Conservation (phyloP, 148 eudicot species). For the Rhododendron ovatum region DNA sequence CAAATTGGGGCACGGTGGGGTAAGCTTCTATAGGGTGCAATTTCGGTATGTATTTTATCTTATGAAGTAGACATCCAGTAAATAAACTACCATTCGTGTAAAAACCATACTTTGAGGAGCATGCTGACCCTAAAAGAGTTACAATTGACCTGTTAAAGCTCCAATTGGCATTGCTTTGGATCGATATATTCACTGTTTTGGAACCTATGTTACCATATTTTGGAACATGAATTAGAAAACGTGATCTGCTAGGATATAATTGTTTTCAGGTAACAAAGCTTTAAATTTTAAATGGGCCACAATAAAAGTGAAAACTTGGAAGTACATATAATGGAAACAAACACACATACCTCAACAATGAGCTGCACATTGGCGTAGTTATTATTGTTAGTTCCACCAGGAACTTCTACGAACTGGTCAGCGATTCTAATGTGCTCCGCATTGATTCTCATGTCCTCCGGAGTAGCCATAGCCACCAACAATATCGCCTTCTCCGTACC, state of each 20-base stretch:
- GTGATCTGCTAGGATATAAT: background rate
- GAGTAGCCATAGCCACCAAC: constrained; percentile 99
- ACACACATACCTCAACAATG: constrained; percentile 73
- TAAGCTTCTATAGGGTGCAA: background rate
- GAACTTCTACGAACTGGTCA: constrained; percentile 97
- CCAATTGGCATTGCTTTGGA: background rate
- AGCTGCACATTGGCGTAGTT: constrained; percentile 99
- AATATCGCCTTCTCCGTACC: constrained; percentile 94
- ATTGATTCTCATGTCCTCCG: constrained; percentile 98
- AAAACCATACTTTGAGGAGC: background rate
- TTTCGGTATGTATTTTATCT: background rate
- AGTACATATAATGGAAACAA: background rate
- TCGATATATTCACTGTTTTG: background rate
- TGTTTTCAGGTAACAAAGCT: background rate
- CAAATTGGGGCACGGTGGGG: background rate
- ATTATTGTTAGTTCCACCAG: constrained; percentile 98
- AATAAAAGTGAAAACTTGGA: background rate
- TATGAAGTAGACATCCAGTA: background rate
- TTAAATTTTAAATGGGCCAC: background rate
- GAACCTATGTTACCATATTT: background rate
- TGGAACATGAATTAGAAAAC: background rate
- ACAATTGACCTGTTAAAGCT: background rate
- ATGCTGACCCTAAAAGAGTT: background rate
- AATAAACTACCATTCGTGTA: background rate
- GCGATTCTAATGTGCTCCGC: constrained; percentile 98